Evolutionary conservation across 1,284 basidiomycete genomes (phyloP).

Genomic region (Leccinum pachyderme): DNA sequence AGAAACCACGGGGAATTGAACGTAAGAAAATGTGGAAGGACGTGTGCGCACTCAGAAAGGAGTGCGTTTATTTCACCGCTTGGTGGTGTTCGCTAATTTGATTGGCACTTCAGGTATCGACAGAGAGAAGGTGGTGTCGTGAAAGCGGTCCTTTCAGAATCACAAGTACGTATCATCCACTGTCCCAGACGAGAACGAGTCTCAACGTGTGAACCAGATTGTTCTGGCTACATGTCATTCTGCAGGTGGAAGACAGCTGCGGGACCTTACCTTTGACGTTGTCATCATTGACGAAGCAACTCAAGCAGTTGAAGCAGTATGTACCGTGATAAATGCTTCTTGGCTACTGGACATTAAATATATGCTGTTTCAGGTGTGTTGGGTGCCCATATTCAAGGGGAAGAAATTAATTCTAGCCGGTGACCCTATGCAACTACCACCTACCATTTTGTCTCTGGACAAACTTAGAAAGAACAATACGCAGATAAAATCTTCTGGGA

Average conservation of each 20-base stretch:
- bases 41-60: conserved; percentile 85
- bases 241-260: conserved; percentile 77
- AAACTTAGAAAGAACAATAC: conserved; percentile 34
- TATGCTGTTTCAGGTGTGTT: conserved; percentile 68
- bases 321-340: conserved; percentile 16
- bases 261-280: conserved; percentile 80
- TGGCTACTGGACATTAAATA: background rate
- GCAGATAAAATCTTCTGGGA: conserved; percentile 8
- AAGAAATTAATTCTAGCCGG: conserved; percentile 88
- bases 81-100: background rate
- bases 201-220: conserved; percentile 46
- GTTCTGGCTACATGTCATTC: conserved; percentile 94
- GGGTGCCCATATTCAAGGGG: conserved; percentile 91
- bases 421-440: conserved; percentile 90
- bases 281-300: conserved; percentile 96
- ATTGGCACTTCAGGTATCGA: conserved; percentile 60
- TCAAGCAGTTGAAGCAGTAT: conserved; percentile 90
- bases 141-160: conserved; percentile 72
- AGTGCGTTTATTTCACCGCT: conserved; percentile 50
- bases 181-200: conserved; percentile 46
- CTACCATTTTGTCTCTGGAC: conserved; percentile 78
- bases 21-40: conserved; percentile 90
- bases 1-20: conserved; percentile 69
- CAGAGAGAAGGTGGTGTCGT: conserved; percentile 85
- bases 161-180: conserved; percentile 51